A percentile compares a stretch with the other conserved stretches of the same genome.
Evolutionary conservation across 305 asterid genomes (phyloP).

Genomic region (Fraxinus sp.): DNA sequence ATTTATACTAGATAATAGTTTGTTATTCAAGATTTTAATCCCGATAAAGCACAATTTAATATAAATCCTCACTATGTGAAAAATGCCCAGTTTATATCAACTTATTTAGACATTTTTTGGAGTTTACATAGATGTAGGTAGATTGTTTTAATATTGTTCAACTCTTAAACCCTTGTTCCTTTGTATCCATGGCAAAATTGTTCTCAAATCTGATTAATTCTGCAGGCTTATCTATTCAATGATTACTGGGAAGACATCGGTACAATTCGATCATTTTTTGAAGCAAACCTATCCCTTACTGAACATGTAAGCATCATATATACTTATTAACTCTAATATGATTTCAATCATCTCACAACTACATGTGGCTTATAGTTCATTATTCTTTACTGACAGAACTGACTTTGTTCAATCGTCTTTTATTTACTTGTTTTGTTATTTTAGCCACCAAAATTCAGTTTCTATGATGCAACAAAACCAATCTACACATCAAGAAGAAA

Average conservation of each 20-base stretch:
- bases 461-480: conserved; percentile 91
- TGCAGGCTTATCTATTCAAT: conserved; percentile 84
- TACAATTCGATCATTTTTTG: conserved; percentile 86
- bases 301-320: conserved; percentile 64
- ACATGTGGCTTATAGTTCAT: background rate
- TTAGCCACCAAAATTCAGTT: conserved; percentile 95
- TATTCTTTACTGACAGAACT: background rate
- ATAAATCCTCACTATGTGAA: background rate
- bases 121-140: background rate
- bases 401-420: background rate
- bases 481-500: conserved; percentile 91
- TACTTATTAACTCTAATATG: background rate
- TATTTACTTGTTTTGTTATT: conserved; percentile 18
- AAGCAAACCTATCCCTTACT: conserved; percentile 96
- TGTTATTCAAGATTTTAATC: background rate
- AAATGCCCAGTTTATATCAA: background rate
- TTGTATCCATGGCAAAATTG: background rate
- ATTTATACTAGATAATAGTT: background rate
- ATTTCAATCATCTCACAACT: conserved; percentile 11
- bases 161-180: background rate
- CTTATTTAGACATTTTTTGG: background rate
- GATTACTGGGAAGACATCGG: conserved; percentile 99
- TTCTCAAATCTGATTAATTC: background rate
- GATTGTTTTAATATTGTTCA: background rate
- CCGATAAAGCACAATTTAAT: background rate